Base-by-base conservation (phyloP, 352 stramenopile genomes). In the Phytophthora uliginosa region DNA sequence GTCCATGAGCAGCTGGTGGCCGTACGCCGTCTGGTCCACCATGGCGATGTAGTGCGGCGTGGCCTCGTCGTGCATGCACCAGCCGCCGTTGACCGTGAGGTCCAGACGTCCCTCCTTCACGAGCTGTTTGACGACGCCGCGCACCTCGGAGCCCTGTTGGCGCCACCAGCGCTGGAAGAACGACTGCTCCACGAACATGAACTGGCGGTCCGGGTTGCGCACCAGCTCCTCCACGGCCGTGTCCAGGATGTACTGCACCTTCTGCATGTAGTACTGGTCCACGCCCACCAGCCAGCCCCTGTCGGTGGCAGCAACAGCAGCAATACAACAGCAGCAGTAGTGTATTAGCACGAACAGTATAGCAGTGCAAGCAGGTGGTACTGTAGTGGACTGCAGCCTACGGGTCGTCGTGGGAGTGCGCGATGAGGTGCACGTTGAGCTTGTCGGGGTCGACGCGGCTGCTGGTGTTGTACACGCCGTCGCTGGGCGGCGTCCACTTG, bases 41-140 rank as follows among this genome's bases (percentile, higher is more conserved):
- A 99, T 99, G 24, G 94, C 97, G 33, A 98, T 96, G 75, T 98
- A 99, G 83, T 99, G 96, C 47, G 97, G 87, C 15, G 92, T 90
- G 4, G 98, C 98, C 74, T 99, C 98, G 78, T 99, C 98, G 70
- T 99, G 97, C 98, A 99, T 99, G 78, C 90, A 98, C 98, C 98
- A 99, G 50, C 97, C 98, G 40, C 97, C 98, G 67, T 99, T 99
- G 64, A 98, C 92, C 64, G 76, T 92, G 5, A 99, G 97, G 59
- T 97, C 90, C 7, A 99, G 84, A 17, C 97, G 95, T 1, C 95
- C 88, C 40, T 98, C 89, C 22, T 87, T 80, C 12, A 99, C 95
- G 7, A 99, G 84, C 50, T 91, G 74, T 62, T 93, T 91, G 9
- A 99, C 86, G 5, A 86, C 55, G 26, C 66, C 62, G 62, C 98